Conservation (phyloP, 495 filamentous ascomycete species). For the Cladorrhinum samala region DNA sequence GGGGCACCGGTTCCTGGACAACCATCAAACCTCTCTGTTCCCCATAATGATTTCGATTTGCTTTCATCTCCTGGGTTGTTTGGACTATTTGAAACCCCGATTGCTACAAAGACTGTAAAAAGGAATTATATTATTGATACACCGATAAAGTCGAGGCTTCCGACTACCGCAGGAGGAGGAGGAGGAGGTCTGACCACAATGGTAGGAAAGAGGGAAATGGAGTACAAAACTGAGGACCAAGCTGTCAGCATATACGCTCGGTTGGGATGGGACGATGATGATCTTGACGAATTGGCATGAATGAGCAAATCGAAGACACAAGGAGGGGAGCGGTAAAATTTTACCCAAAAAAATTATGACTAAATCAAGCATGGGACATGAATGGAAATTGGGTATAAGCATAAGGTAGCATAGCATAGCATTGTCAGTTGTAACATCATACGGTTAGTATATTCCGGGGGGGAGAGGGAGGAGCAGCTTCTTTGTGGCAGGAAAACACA, state of each 20-base stretch:
- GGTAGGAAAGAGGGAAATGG: slow-evolving; percentile 14
- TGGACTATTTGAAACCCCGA: slow-evolving; percentile 33
- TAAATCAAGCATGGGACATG: no score
- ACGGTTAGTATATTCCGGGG: no score
- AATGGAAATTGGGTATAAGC: no score
- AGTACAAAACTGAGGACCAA: background rate
- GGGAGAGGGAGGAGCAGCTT: no score
- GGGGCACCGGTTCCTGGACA: slow-evolving; percentile 45
- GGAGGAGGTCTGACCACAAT: background rate
- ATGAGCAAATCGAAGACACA: background rate
- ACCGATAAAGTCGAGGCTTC: slow-evolving; percentile 31
- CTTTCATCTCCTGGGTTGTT: slow-evolving; percentile 33
- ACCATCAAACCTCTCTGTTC: slow-evolving; percentile 19
- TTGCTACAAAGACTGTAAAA: slow-evolving; percentile 21
- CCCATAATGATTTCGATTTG: slow-evolving; percentile 27
- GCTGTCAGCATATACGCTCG: slow-evolving; percentile 56
- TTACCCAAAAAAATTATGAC: no score
- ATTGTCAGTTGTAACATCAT: no score
- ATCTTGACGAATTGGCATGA: slow-evolving; percentile 11
- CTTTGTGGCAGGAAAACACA: no score
- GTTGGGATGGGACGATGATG: slow-evolving; percentile 63
- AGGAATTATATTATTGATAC: slow-evolving; percentile 37
- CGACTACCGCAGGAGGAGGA: background rate
- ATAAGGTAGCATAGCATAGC: no score
- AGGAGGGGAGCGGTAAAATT: no score